Percentiles rank a stretch among this genome's conserved stretches.
Conservation (phyloP, 225 moss, liverwort and hornwort genomes). For the Ulota crispa region DNA sequence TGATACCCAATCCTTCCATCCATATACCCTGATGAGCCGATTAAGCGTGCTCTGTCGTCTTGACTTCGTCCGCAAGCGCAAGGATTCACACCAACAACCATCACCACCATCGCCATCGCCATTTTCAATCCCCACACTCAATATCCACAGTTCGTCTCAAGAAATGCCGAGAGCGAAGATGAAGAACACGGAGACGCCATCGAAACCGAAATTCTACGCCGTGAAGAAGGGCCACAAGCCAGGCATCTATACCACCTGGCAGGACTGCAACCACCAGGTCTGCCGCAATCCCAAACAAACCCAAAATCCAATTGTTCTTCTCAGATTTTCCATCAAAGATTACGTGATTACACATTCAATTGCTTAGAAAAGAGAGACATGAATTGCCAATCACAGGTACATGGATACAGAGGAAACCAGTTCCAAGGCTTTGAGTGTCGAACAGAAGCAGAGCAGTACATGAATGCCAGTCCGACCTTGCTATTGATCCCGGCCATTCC, state of each 20-base stretch:
- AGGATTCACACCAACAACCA: neutral
- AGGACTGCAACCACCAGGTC: constrained; percentile 57
- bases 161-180: constrained; percentile 22
- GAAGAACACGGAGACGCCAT: constrained; percentile 17
- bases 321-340: neutral
- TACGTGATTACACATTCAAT: neutral
- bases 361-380: neutral
- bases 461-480: constrained; percentile 29
- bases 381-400: constrained; percentile 44
- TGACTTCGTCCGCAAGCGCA: neutral
- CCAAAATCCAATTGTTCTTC: no score
- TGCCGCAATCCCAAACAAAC: neutral
- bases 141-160: no score
- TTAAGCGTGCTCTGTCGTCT: neutral
- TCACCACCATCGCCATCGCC: neutral
- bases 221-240: constrained; percentile 51
- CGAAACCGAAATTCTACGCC: constrained; percentile 47
- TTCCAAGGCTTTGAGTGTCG: constrained; percentile 65
- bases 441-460: constrained; percentile 64
- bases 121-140: neutral
- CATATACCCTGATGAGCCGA: neutral
- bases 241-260: constrained; percentile 57
- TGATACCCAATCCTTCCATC: neutral
- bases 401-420: constrained; percentile 62
- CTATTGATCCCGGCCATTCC: constrained; percentile 12